These are phyloP conservation scores for Escovopsis sp. DNA, from an alignment of 2,329 filamentous ascomycete species.

Conservation along the genomic window DNA sequence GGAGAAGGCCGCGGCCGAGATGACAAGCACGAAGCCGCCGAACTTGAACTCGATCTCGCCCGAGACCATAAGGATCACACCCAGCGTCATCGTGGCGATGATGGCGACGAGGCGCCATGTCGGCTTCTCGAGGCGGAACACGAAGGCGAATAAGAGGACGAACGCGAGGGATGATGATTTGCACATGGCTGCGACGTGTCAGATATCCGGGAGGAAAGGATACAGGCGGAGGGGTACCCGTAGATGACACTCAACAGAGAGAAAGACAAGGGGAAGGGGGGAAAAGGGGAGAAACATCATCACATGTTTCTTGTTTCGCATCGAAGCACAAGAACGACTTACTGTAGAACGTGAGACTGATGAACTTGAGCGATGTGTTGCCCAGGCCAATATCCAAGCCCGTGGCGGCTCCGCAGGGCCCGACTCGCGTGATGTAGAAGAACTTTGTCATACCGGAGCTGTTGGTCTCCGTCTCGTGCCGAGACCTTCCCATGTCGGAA, in stretches of 20 bases:
- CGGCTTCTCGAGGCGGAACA: slow-evolving; percentile 79
- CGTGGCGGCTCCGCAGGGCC: slow-evolving; percentile 82
- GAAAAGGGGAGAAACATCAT: too few species aligned
- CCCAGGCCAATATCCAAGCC: slow-evolving; percentile 91
- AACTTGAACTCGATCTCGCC: slow-evolving; percentile 83
- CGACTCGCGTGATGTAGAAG: slow-evolving; percentile 86
- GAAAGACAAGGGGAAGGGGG: too few species aligned
- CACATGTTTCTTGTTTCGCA: too few species aligned
- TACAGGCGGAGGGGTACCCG: too few species aligned
- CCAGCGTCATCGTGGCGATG: slow-evolving; percentile 80
- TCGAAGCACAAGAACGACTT: slow-evolving; percentile 17
- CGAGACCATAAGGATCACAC: slow-evolving; percentile 96
- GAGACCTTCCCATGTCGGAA: slow-evolving; percentile 34
- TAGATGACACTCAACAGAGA: too few species aligned
- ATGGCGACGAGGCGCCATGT: slow-evolving; percentile 76
- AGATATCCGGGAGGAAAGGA: slow-evolving; percentile 6
- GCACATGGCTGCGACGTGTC: slow-evolving; percentile 59
- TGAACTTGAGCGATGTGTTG: slow-evolving; percentile 91
- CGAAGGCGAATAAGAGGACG: slow-evolving; percentile 85
- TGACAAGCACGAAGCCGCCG: slow-evolving; percentile 80
- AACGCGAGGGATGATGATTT: slow-evolving; percentile 95
- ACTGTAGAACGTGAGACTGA: slow-evolving; percentile 93
- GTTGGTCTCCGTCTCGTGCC: slow-evolving; percentile 37
- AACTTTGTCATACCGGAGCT: slow-evolving; percentile 62
- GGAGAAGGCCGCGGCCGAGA: slow-evolving; percentile 84